Evolutionary conservation across 768 basidiomycete genomes (phyloP).

Genomic region (Agaricus sinodeliciosus): DNA sequence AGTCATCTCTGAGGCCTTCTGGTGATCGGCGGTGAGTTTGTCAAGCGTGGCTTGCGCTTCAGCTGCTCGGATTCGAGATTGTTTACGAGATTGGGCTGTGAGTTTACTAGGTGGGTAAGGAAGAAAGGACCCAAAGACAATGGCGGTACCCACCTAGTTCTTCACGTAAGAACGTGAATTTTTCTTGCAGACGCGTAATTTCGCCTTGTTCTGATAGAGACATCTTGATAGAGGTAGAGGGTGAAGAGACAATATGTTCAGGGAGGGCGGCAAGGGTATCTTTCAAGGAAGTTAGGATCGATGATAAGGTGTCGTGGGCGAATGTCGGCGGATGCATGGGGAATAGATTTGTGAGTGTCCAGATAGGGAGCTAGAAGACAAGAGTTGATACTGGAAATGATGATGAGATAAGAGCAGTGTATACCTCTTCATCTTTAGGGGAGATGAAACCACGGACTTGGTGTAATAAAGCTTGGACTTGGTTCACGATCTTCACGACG

Average conservation of each 20-base stretch:
- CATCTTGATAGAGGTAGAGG: slow-evolving; percentile 9
- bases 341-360: slow-evolving; percentile 45
- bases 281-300: slow-evolving; percentile 37
- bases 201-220: slow-evolving; percentile 30
- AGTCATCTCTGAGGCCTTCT: slow-evolving; percentile 32
- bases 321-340: slow-evolving; percentile 44
- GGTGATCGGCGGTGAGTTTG: slow-evolving; percentile 41
- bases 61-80: slow-evolving; percentile 31
- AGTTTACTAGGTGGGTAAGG: slow-evolving; percentile 9
- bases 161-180: slow-evolving; percentile 42
- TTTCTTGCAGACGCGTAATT: slow-evolving; percentile 39
- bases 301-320: slow-evolving; percentile 40
- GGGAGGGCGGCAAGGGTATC: slow-evolving; percentile 24
- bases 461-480: slow-evolving; percentile 50
- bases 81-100: slow-evolving; percentile 42
- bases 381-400: slow-evolving; percentile 10
- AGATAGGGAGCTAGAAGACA: slow-evolving; percentile 31
- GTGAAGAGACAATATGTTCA: slow-evolving; percentile 17
- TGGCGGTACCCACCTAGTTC: slow-evolving; percentile 47
- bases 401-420: slow-evolving; percentile 10
- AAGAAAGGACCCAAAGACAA: not conserved
- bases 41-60: slow-evolving; percentile 52
- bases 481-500: slow-evolving; percentile 57
- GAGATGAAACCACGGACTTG: slow-evolving; percentile 33
- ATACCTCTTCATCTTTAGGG: slow-evolving; percentile 43